Base-by-base conservation (phyloP, 1,284 basidiomycete genomes). In the Cystobasidium pallidum region DNA sequence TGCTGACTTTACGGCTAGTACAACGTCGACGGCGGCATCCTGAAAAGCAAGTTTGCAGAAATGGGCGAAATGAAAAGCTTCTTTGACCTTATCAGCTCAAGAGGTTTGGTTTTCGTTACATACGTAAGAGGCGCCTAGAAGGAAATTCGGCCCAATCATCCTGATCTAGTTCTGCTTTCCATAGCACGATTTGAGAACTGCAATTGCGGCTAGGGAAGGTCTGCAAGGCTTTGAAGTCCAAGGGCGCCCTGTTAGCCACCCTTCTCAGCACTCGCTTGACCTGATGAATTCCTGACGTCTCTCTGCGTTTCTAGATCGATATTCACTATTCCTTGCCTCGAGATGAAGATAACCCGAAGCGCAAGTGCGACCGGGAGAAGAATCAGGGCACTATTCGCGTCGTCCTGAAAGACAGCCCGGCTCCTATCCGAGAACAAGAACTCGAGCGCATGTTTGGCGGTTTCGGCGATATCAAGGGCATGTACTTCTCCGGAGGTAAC, bases 61-160 rank as follows among this genome's bases (percentile, higher is more conserved):
- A 91, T 91, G 80, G 95, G 95, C 73, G 92, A 94, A 80, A 91
- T 98, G 83, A 93, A 93, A 82, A 94, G 91, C 1, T 97, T 94
- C 81, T 98, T 96, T 81, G 95, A 99, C 81, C 84, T 97, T 36
- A 91, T 97, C 75, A 86, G 88, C 61, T 94, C 91, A 39, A 87
- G 95, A 73, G 95, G 95, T 21, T 94, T 99, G 89, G 90, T 95
- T 4, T 99, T 99, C 82, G 90, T 98, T 66, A 98, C 94, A 65
- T 99, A 91, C 80, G 94, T 96, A 83, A 86, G 93, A 86, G 15
- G 24, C 47, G 41, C 39, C 6, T 26, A 3, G 11, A 4, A 13
- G n/a, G 58, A 59, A 17, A 7, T 28, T 24, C 10, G 54, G 17
- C 4, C 17, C 2, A 15, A 19, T 8, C 0, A 13, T n/a, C 26